Percentiles rank a stretch among this genome's conserved stretches.
Evolutionary conservation across 2,329 filamentous ascomycete genomes (phyloP).

Genomic region (Neopestalotiopsis rosae): DNA sequence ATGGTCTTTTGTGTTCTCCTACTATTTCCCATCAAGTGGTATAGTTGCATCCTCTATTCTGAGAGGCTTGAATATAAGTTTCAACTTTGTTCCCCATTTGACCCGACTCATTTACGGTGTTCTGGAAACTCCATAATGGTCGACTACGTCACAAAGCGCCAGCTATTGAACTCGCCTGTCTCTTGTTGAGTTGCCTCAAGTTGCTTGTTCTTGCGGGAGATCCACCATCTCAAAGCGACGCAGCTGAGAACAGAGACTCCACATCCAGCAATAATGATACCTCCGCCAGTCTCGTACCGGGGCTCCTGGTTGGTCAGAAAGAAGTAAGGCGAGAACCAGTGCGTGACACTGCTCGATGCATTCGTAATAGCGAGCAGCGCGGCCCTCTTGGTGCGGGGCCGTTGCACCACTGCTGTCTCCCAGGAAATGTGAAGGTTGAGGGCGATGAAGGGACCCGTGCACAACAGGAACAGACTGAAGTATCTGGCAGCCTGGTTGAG

Average conservation of each 20-base stretch:
- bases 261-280: slow-evolving; percentile 33
- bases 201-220: slow-evolving; percentile 30
- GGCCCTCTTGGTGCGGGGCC: slow-evolving; percentile 45
- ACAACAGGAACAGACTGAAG: slow-evolving; percentile 46
- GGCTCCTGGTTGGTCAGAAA: slow-evolving; percentile 36
- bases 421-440: slow-evolving; percentile 47
- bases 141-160: too few species aligned
- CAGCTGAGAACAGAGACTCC: slow-evolving; percentile 27
- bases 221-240: slow-evolving; percentile 29
- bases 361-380: slow-evolving; percentile 49
- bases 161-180: slow-evolving; percentile 2
- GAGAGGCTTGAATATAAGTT: too few species aligned
- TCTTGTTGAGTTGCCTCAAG: slow-evolving; percentile 25
- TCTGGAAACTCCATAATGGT: too few species aligned
- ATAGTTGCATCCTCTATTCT: too few species aligned
- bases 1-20: too few species aligned
- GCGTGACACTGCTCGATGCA: slow-evolving; percentile 42
- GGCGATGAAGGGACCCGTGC: slow-evolving; percentile 43
- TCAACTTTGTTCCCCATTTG: too few species aligned
- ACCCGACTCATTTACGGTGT: too few species aligned
- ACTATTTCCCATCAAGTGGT: too few species aligned
- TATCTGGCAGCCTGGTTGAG: slow-evolving; percentile 41
- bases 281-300: slow-evolving; percentile 36
- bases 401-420: slow-evolving; percentile 47
- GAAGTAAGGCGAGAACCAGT: slow-evolving; percentile 50